Evolutionary conservation across 352 stramenopile genomes (phyloP), one percentile per base, ranked within the genome.

Genomic region (Phytophthora fragariae): DNA sequence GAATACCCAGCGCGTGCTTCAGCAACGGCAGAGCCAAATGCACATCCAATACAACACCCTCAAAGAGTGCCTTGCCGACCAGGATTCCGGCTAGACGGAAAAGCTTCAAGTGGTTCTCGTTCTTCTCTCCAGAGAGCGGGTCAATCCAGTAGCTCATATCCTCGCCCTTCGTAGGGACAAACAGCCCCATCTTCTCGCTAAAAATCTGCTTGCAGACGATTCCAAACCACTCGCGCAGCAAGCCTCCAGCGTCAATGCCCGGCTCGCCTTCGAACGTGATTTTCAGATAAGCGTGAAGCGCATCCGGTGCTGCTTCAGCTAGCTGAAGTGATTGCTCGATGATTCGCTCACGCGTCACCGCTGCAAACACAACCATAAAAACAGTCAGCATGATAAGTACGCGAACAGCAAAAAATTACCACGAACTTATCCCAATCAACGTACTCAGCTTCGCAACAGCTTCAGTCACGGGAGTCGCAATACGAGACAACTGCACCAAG

Each of bases 81-180:
- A 93, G 62, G 39, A 89, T 83, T 12, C 86, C 86, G 9, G 82
- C 85, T 47, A 92, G 80, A 41, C 78, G 81, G 74, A 88, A 93
- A 59, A 90, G 85, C 52, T 73, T 72, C 27, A 93, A 62, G 66
- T 92, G 80, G 14, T 77, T 61, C 17, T 68, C 53, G 39, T 82
- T 84, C 57, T 80, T 80, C 54, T 85, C 68, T 19, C 72, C 75
- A 53, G 84, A 89, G 11, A 87, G 65, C 31, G 86, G 81, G 49
- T 93, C 83, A 57, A 92, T 88, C 84, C 84, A 92, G 65, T 93
- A 93, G 66, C 83, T 90, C 63, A 86, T 81, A 31, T 81, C 80
- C 53, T 93, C 86, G 12, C 84, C 86, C 62, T 83, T 87, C 1
- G 86, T 92, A 6, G 80, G 70, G 11, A 83, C 50, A 33, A 93